Base-by-base conservation (phyloP, 192 early-diverging fungal genomes). In the Podila minutissima region DNA sequence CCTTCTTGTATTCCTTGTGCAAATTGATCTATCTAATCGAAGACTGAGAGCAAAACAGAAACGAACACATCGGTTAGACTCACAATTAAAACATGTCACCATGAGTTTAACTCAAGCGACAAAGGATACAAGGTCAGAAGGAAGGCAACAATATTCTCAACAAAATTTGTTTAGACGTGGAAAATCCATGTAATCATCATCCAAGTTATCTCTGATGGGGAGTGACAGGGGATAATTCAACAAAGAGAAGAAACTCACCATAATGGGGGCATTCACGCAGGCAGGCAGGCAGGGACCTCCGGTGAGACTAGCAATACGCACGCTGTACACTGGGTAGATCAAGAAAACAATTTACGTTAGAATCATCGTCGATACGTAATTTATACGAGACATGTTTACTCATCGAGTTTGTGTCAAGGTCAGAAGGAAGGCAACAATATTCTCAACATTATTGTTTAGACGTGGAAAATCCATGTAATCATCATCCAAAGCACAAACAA, bases 391-490 rank as follows among this genome's bases (percentile, higher is more conserved):
- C 22, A 26, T 53, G 53, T 26, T n/a, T n/a, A 55, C 24, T 55
- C 13, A 12, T 24, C 8, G 53, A 55, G 53, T 24, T 37, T 26
- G 53, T 55, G 50, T 74, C 66, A 37, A 57, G 74, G 74, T 76
- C 74, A 76, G 74, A 76, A 76, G 74, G 74, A 76, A 76, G 74
- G 74, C 74, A 76, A 76, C 74, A 76, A 76, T 64, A 60, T 60
- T 76, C 74, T 76, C 74, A 76, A 76, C 74, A 76, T 76, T 19
- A 61, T 76, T 76, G 74, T 76, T 76, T 70, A 76, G 74, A 76
- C 74, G 35, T 76, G 74, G 74, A 76, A 76, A 76, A 76, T 65
- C 69, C 74, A 67, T 76, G 74, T 76, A 76, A 60, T 76, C 74
- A 76, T 76, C 74, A 76, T 76, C 74, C 74, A 75, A 60, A 59